Evolutionary conservation across 805 yeast species (phyloP).

Genomic region (Lipomyces sp.): DNA sequence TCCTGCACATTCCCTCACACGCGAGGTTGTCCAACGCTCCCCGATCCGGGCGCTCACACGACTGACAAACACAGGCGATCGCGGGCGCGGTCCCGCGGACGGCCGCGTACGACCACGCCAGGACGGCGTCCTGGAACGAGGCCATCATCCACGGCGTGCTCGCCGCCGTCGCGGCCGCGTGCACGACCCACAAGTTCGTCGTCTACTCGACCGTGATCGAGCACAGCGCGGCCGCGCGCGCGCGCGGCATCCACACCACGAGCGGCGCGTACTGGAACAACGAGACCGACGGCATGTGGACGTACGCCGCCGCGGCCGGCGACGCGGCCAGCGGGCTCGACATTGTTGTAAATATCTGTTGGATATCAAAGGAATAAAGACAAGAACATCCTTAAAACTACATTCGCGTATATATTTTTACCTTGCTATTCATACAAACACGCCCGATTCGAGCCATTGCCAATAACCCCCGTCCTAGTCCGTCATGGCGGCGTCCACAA

Average conservation of each 20-base stretch:
- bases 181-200: slow-evolving; percentile 26
- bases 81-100: slow-evolving; percentile 6
- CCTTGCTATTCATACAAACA: not conserved
- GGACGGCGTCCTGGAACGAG: slow-evolving; percentile 15
- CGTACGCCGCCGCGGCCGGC: slow-evolving; percentile 20
- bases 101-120: slow-evolving; percentile 16
- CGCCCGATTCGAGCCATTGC: not conserved
- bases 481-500: no score
- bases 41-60: no score
- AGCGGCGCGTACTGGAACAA: slow-evolving; percentile 32
- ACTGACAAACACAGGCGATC: no score
- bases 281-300: slow-evolving; percentile 27
- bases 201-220: slow-evolving; percentile 30
- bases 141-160: slow-evolving; percentile 15
- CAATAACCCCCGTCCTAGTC: no score
- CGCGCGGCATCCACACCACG: slow-evolving; percentile 27
- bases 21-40: no score
- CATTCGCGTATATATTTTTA: not conserved
- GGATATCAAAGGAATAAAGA: slow-evolving; percentile 22
- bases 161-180: slow-evolving; percentile 7
- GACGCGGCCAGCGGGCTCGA: slow-evolving; percentile 16
- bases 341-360: slow-evolving; percentile 28
- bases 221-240: slow-evolving; percentile 3
- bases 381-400: not conserved
- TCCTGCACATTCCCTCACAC: no score